Evolutionary conservation across 352 stramenopile species (phyloP), one percentile per base, ranked within the genome.

Genomic region (Pythium insidiosum): DNA sequence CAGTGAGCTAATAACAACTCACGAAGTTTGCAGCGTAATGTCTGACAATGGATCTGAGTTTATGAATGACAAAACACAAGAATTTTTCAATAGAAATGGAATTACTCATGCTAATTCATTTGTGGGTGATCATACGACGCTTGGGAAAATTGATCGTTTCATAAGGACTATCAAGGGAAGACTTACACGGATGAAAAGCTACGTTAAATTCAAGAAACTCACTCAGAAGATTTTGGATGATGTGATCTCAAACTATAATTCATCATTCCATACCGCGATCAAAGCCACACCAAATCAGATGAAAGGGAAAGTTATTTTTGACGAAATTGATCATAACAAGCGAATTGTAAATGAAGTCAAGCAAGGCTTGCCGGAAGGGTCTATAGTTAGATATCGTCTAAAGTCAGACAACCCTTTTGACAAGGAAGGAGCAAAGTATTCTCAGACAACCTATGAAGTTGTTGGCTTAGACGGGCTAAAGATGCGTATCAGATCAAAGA

Each of bases 131-230:
- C 56, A 73, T 36, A 30, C 30, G 6, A 65, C 57, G 2, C 60
- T 73, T 49, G 66, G 62, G 16, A 73, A 73, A 39, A 71, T 73
- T 26, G 62, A 67, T 43, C 24, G 59, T 38, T 74, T 74, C 47
- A 75, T 64, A 50, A 20, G 57, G 44, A 71, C 57, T 0, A 0
- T 75, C 0, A 75, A 71, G 28, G 36, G 57, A 20, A 11, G 61
- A 36, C n/a, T 75, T 12, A 59, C 51, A 24, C 52, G 50, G 31
- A 58, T 69, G 11, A 9, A 47, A 18, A n/a, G 33, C n/a, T n/a
- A n/a, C n/a, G n/a, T n/a, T n/a, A n/a, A n/a, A n/a, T n/a, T n/a
- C n/a, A n/a, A n/a, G 18, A 44, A 35, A 2, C 20, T 67, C 9
- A 64, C 52, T 20, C 46, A 56, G 21, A 57, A 42, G 38, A 22